Percentiles rank a stretch among this genome's conserved stretches.
Evolutionary conservation across 2,329 filamentous ascomycete genomes (phyloP).

Genomic region (Penicillium janthinellum): DNA sequence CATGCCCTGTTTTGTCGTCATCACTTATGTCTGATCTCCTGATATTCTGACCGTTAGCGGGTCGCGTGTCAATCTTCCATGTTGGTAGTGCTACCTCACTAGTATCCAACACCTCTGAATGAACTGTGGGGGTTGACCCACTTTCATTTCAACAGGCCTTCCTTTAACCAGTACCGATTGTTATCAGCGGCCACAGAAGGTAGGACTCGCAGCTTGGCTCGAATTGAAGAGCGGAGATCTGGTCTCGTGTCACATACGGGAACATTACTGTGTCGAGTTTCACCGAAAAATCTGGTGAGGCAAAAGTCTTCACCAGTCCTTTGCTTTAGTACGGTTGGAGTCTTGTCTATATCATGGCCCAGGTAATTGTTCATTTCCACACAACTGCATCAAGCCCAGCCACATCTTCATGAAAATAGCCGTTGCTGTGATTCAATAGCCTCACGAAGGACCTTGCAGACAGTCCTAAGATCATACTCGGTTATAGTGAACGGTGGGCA

Average conservation of each 20-base stretch:
- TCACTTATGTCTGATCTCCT: conserved; percentile 1
- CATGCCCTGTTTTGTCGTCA: conserved; percentile 1
- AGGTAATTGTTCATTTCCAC: too few relatives aligned
- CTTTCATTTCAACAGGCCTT: too few relatives aligned
- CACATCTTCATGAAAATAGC: neutral
- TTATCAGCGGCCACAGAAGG: neutral
- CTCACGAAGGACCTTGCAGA: neutral
- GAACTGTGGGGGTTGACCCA: neutral
- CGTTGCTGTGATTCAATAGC: neutral
- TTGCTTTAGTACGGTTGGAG: too few relatives aligned
- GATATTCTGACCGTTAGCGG: conserved; percentile 7
- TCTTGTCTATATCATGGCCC: too few relatives aligned
- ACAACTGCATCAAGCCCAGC: too few relatives aligned
- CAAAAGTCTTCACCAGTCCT: too few relatives aligned
- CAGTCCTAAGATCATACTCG: neutral
- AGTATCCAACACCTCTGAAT: neutral
- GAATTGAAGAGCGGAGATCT: too few relatives aligned
- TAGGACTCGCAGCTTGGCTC: too few relatives aligned
- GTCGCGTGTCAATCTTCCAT: neutral
- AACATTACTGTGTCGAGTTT: too few relatives aligned
- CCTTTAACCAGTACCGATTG: neutral
- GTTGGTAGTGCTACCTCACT: neutral
- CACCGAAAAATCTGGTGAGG: too few relatives aligned
- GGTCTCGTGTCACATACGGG: too few relatives aligned
- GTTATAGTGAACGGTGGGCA: neutral